These are phyloP conservation scores for Hyaloperonospora brassicae DNA, from an alignment of 352 stramenopile species.

Conservation along the genomic window DNA sequence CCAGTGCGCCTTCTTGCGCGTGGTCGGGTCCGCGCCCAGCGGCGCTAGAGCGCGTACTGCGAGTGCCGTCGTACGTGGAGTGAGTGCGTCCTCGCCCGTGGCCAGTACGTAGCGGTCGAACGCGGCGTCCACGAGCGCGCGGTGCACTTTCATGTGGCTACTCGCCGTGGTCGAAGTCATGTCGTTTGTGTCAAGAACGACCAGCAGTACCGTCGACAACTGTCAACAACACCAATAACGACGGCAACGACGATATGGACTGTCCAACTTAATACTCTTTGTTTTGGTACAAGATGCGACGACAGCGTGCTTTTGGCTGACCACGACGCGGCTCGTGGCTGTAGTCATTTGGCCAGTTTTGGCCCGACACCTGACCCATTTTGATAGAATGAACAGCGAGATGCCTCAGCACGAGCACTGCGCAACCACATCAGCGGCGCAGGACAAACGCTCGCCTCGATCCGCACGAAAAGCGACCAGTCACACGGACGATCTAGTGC, in stretches of 20 bases:
- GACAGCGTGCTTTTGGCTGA: too few species aligned
- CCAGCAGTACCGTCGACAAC: too few species aligned
- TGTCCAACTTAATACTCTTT: not conserved
- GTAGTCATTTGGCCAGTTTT: not conserved
- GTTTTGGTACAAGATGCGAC: too few species aligned
- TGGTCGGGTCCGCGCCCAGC: slow-evolving; percentile 35
- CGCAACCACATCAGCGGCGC: slow-evolving; percentile 62
- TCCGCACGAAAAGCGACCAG: slow-evolving; percentile 77
- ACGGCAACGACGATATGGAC: too few species aligned
- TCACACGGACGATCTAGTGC: slow-evolving; percentile 36
- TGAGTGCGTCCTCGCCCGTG: slow-evolving; percentile 15
- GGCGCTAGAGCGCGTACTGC: slow-evolving; percentile 29
- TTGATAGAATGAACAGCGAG: slow-evolving; percentile 16
- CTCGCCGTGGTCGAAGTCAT: too few species aligned
- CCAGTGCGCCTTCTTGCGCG: slow-evolving; percentile 63
- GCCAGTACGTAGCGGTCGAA: slow-evolving; percentile 75
- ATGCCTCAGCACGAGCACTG: slow-evolving; percentile 80
- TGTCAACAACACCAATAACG: too few species aligned
- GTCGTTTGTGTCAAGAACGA: too few species aligned
- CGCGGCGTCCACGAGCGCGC: slow-evolving; percentile 58
- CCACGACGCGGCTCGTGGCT: not conserved
- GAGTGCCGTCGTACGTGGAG: slow-evolving; percentile 26
- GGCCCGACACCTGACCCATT: too few species aligned
- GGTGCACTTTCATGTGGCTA: slow-evolving; percentile 42
- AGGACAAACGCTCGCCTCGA: slow-evolving; percentile 72